A percentile compares a stretch with the other conserved stretches of the same genome.
Conservation (phyloP, 2,329 filamentous ascomycete species). For the Elsinoe necatrix region DNA sequence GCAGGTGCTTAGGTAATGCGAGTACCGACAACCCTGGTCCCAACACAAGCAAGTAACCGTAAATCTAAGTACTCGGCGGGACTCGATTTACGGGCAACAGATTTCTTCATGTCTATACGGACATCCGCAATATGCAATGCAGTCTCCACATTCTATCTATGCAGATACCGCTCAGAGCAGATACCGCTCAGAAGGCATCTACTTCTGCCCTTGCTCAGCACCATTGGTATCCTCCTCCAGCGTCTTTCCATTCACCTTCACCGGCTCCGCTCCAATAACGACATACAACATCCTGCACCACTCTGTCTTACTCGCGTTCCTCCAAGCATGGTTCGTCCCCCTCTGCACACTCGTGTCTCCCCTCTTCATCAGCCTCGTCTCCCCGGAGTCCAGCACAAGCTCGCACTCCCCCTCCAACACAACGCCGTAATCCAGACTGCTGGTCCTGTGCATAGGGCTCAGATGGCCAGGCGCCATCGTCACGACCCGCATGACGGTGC, state of each 20-base stretch:
- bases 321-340: constrained; percentile 22
- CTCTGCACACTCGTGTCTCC: constrained; percentile 31
- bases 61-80: too few species aligned
- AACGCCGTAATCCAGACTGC: constrained; percentile 33
- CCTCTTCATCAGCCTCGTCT: constrained; percentile 26
- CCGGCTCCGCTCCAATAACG: constrained; percentile 15
- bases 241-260: constrained; percentile 13
- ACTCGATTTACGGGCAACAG: too few species aligned
- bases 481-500: constrained; percentile 30
- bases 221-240: constrained; percentile 16
- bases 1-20: too few species aligned
- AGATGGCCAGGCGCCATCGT: constrained; percentile 29
- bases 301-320: constrained; percentile 20
- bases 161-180: not conserved
- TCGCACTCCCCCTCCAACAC: constrained; percentile 33
- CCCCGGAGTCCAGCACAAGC: constrained; percentile 31
- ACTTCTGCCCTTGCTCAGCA: constrained; percentile 5
- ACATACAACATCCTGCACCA: constrained; percentile 21
- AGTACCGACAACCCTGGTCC: too few species aligned
- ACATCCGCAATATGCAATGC: not conserved
- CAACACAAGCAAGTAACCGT: too few species aligned
- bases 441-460: constrained; percentile 32
- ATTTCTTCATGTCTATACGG: not conserved
- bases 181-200: not conserved
- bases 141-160: not conserved